Evolutionary conservation across 352 stramenopile genomes (phyloP).

Genomic region (Pythium oligandrum): DNA sequence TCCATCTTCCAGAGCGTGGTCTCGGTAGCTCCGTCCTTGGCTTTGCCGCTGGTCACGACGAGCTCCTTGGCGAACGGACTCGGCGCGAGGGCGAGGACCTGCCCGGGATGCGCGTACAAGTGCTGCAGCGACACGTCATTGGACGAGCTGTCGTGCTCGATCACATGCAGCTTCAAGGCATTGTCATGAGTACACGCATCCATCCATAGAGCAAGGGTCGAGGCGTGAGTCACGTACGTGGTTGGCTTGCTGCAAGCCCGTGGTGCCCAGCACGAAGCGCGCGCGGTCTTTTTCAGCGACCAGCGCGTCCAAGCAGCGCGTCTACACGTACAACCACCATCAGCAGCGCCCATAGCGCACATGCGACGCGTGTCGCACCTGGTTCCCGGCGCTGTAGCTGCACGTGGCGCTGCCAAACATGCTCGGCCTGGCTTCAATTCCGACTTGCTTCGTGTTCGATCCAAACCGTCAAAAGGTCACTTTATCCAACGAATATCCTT

Average conservation of each 20-base stretch:
- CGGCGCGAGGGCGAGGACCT: slow-evolving; percentile 45
- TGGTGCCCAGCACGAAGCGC: slow-evolving; percentile 67
- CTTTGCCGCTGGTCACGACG: slow-evolving; percentile 51
- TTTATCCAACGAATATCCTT: neutral
- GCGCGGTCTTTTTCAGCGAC: slow-evolving; percentile 52
- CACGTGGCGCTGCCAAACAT: slow-evolving; percentile 20
- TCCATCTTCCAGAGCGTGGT: slow-evolving; percentile 53
- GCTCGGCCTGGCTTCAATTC: neutral
- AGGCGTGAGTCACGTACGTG: slow-evolving; percentile 26
- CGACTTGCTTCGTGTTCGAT: neutral
- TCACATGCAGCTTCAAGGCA: slow-evolving; percentile 38
- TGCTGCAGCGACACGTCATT: slow-evolving; percentile 34
- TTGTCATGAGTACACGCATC: neutral
- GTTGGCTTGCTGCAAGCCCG: slow-evolving; percentile 59
- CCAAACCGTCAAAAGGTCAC: slow-evolving; percentile 5
- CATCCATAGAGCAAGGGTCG: too few species aligned
- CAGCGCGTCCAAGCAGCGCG: slow-evolving; percentile 65
- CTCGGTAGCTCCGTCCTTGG: slow-evolving; percentile 22
- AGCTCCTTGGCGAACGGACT: slow-evolving; percentile 45
- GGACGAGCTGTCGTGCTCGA: slow-evolving; percentile 44
- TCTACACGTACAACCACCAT: slow-evolving; percentile 17
- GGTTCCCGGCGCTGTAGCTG: slow-evolving; percentile 20
- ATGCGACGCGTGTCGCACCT: neutral
- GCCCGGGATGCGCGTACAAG: slow-evolving; percentile 37
- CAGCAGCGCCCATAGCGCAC: neutral